phyloP scores from a whole-genome alignment of 257 asterid genomes.

The Nicotiana paniculata region DNA sequence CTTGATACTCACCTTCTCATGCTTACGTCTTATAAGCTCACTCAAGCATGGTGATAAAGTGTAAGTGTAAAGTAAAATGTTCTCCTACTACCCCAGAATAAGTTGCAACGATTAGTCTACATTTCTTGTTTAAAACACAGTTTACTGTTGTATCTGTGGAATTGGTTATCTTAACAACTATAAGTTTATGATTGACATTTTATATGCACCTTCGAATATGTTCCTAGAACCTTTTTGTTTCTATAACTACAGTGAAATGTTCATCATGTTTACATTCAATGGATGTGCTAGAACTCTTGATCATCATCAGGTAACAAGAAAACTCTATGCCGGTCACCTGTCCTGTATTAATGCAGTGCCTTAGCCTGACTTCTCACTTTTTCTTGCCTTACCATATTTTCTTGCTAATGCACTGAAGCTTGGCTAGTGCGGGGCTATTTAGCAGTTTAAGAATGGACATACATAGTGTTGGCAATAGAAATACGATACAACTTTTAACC shows the following conservation, averaged over 20 bases:
- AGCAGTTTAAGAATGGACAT: neutral
- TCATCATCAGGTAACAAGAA: neutral
- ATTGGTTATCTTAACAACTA: neutral
- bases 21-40: neutral
- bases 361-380: neutral
- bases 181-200: neutral
- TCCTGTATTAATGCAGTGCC: neutral
- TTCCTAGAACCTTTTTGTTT: neutral
- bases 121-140: neutral
- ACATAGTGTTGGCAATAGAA: neutral
- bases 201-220: neutral
- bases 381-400: neutral
- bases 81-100: neutral
- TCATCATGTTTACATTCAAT: neutral
- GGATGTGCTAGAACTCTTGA: neutral
- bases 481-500: neutral
- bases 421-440: neutral
- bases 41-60: neutral
- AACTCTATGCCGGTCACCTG: neutral
- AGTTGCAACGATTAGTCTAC: neutral
- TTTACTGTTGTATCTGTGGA: neutral
- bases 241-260: neutral
- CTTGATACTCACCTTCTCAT: neutral
- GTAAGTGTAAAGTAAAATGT: neutral
- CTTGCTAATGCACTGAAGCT: neutral